These are phyloP conservation scores for Puccinia horiana DNA, from an alignment of 1,284 basidiomycete species.

Conservation along the genomic window DNA sequence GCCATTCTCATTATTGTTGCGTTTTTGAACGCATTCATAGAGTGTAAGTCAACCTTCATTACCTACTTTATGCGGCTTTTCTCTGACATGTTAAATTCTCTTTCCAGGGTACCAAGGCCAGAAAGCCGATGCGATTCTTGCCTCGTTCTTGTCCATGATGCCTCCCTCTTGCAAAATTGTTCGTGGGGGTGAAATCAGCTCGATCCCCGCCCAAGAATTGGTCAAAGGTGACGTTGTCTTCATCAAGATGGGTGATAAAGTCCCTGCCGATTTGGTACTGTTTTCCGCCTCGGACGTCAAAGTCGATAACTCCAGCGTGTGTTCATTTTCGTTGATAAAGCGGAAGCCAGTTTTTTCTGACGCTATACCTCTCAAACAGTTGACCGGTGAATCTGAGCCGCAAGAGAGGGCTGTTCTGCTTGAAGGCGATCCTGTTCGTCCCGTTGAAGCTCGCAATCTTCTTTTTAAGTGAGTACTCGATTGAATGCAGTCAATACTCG, in stretches of 20 bases:
- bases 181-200: slow-evolving; percentile 66
- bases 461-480: slow-evolving; percentile 63
- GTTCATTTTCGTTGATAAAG: neutral
- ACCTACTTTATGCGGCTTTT: too few relatives aligned
- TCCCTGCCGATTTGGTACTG: slow-evolving; percentile 67
- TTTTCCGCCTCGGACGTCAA: slow-evolving; percentile 68
- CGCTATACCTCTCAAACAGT: slow-evolving; percentile 33
- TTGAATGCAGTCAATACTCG: too few relatives aligned
- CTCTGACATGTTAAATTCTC: neutral
- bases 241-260: slow-evolving; percentile 69
- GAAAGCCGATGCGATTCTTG: slow-evolving; percentile 68
- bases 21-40: slow-evolving; percentile 70
- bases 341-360: neutral
- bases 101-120: slow-evolving; percentile 47
- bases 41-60: slow-evolving; percentile 59
- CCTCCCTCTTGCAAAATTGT: slow-evolving; percentile 69
- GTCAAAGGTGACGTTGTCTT: slow-evolving; percentile 72
- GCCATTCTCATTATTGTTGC: slow-evolving; percentile 70
- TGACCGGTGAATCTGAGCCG: slow-evolving; percentile 71
- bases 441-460: slow-evolving; percentile 69
- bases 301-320: slow-evolving; percentile 67
- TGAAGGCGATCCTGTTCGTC: slow-evolving; percentile 63
- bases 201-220: slow-evolving; percentile 67
- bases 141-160: slow-evolving; percentile 71
- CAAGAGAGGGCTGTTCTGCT: slow-evolving; percentile 65